phyloP scores from a whole-genome alignment of 805 yeast genomes.

The Nakazawaea sp. region DNA sequence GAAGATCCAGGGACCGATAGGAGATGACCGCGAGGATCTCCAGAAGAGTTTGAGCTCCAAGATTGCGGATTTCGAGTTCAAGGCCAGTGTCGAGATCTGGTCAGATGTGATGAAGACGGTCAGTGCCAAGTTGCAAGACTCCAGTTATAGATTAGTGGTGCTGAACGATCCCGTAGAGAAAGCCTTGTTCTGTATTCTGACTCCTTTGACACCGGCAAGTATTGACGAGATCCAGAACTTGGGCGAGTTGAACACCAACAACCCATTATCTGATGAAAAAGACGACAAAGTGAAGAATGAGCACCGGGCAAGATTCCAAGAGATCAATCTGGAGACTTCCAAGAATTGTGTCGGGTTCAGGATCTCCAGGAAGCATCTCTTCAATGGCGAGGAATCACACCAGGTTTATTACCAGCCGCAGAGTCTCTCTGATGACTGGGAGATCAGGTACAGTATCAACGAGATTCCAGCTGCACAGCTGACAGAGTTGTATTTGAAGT shows the following conservation, averaged over 20 bases:
- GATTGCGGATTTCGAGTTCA: slow-evolving; percentile 67
- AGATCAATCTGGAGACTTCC: slow-evolving; percentile 12
- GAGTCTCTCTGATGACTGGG: slow-evolving; percentile 17
- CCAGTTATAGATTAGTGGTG: slow-evolving; percentile 30
- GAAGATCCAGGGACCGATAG: slow-evolving; percentile 7
- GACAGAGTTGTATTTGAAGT: slow-evolving; percentile 4
- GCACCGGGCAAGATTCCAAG: slow-evolving; percentile 10
- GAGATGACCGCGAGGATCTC: slow-evolving; percentile 13
- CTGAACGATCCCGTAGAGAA: not conserved
- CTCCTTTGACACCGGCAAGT: slow-evolving; percentile 12
- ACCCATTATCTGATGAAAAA: slow-evolving; percentile 11
- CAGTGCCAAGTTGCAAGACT: slow-evolving; percentile 20
- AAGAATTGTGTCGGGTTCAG: slow-evolving; percentile 28
- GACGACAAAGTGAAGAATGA: not conserved
- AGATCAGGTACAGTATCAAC: slow-evolving; percentile 17
- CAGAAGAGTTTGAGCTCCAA: slow-evolving; percentile 32
- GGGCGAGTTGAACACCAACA: slow-evolving; percentile 15
- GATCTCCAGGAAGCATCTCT: slow-evolving; percentile 26
- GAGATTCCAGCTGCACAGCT: slow-evolving; percentile 12
- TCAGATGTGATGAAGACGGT: slow-evolving; percentile 35
- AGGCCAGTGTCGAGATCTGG: slow-evolving; percentile 48
- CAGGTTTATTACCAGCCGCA: slow-evolving; percentile 23
- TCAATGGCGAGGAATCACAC: slow-evolving; percentile 23
- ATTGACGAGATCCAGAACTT: slow-evolving; percentile 13
- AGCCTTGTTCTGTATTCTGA: slow-evolving; percentile 14